Conservation (phyloP, 768 basidiomycete genomes). For the Termitomyces sp. region DNA sequence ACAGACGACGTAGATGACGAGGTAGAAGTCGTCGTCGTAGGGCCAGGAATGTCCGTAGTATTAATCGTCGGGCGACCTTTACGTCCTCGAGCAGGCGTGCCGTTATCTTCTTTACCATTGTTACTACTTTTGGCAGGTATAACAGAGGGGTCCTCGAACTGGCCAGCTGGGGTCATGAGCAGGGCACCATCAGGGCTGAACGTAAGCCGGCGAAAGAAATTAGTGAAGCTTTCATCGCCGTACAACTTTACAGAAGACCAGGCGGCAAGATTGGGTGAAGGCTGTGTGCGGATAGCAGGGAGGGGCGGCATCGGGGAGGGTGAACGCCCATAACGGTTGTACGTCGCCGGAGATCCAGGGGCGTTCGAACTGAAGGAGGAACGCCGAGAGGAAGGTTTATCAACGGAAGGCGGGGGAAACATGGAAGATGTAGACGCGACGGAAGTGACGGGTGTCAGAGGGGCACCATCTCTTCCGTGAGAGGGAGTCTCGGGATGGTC, state of each 20-base stretch:
- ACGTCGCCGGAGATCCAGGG: constrained; percentile 67
- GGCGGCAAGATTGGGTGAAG: constrained; percentile 32
- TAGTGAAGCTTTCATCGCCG: constrained; percentile 92
- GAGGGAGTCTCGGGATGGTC: constrained; percentile 44
- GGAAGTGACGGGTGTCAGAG: constrained; percentile 65
- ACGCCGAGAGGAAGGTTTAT: constrained; percentile 51
- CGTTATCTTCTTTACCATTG: constrained; percentile 27
- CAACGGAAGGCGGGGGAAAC: constrained; percentile 68
- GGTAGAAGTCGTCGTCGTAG: constrained; percentile 33
- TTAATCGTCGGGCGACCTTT: constrained; percentile 48
- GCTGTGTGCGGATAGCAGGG: constrained; percentile 79
- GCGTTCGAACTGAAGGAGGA: constrained; percentile 83
- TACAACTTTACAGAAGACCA: constrained; percentile 82
- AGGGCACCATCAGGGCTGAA: constrained; percentile 96
- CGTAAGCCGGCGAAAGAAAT: constrained; percentile 91
- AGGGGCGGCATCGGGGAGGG: constrained; percentile 91
- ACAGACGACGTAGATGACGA: constrained; percentile 53
- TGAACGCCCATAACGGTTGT: constrained; percentile 70
- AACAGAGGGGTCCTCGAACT: constrained; percentile 90
- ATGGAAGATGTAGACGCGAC: constrained; percentile 66
- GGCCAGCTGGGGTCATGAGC: constrained; percentile 92
- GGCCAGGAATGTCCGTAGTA: constrained; percentile 30
- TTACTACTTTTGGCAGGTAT: constrained; percentile 25
- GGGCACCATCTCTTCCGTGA: constrained; percentile 32
- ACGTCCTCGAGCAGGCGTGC: constrained; percentile 54